Base-by-base conservation (phyloP, 2,329 filamentous ascomycete species). In the Diplodia mutila region DNA sequence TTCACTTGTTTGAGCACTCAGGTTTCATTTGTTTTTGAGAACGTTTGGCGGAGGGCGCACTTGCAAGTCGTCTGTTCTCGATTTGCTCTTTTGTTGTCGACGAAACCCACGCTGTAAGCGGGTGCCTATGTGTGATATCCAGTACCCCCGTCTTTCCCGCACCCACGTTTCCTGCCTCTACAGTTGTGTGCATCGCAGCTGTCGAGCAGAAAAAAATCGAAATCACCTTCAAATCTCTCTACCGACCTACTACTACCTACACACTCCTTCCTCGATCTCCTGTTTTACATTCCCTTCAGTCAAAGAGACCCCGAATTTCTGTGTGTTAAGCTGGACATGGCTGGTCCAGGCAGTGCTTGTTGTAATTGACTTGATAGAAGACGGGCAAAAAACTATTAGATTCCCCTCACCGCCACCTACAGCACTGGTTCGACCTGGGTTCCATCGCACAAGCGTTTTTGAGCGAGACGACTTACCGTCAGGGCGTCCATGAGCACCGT, bases 71-170 rank as follows among this genome's bases (percentile, higher is more conserved):
- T 37, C 34, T 63, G 49, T 63, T 37, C 57, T 61, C 42, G 46
- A 51, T 63, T 63, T 63, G 59, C 59, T 63, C 59, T 63, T 63
- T 63, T 63, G 46, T 63, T 63, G 59, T 63, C 59, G 59, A 63
- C 59, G 59, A 63, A 63, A 51, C 46, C 59, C 59, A 63, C 46
- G 46, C 49, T 48, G 57, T 48, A 61, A 48, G 46, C 59, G 59
- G 59, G 59, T 63, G 59, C 59, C 46, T 61, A 63, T 51, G 59
- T 63, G 59, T 63, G 59, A 63, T 63, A 63, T 63, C 59, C 59
- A 63, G 42, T 46, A 51, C 27, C 57, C 59, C 46, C 59, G 46
- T 42, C 59, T 27, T 49, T 39, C 42, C 59, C 49, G 49, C 57
- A 61, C 59, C 27, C 46, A 46, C 29, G 27, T 32, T 52, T 63